Percentiles rank a stretch among this genome's conserved stretches.
phyloP scores from a whole-genome alignment of 1,284 basidiomycete species.

The Apiotrichum akiyoshidainum region DNA sequence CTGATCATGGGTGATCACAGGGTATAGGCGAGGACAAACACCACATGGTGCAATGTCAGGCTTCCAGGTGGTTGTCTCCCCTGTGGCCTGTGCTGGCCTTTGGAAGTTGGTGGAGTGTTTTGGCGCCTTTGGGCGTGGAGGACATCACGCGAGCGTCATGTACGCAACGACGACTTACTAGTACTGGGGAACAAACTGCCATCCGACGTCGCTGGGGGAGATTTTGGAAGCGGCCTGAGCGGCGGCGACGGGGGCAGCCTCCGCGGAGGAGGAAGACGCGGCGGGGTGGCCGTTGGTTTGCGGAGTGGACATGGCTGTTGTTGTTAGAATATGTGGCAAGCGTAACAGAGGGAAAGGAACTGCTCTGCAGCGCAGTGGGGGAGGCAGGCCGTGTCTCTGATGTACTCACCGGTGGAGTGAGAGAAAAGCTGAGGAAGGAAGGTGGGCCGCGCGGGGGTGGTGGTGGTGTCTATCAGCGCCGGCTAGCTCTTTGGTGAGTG shows the following conservation, averaged over 20 bases:
- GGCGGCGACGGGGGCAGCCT: slow-evolving; percentile 8
- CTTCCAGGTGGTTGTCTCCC: not conserved
- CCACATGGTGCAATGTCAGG: no score
- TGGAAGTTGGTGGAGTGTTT: no score
- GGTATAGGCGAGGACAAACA: no score
- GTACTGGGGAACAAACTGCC: slow-evolving; percentile 95
- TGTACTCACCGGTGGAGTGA: not conserved
- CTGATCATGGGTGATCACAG: not conserved
- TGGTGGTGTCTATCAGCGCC: not conserved
- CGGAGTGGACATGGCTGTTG: slow-evolving; percentile 26
- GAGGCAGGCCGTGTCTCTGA: no score
- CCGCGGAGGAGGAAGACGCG: slow-evolving; percentile 20
- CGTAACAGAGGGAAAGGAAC: no score
- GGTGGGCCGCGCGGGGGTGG: not conserved
- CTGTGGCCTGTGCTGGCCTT: not conserved
- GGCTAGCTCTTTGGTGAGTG: not conserved
- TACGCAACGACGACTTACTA: slow-evolving; percentile 54
- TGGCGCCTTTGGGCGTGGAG: not conserved
- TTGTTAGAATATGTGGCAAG: no score
- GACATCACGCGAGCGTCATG: not conserved
- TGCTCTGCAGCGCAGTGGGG: no score
- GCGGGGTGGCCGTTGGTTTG: slow-evolving; percentile 34
- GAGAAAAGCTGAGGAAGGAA: not conserved
- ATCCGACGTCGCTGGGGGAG: slow-evolving; percentile 63
- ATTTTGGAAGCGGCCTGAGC: slow-evolving; percentile 14